Conservation (phyloP, 1,139 yeast species). For the Suhomyces yuchorum region DNA sequence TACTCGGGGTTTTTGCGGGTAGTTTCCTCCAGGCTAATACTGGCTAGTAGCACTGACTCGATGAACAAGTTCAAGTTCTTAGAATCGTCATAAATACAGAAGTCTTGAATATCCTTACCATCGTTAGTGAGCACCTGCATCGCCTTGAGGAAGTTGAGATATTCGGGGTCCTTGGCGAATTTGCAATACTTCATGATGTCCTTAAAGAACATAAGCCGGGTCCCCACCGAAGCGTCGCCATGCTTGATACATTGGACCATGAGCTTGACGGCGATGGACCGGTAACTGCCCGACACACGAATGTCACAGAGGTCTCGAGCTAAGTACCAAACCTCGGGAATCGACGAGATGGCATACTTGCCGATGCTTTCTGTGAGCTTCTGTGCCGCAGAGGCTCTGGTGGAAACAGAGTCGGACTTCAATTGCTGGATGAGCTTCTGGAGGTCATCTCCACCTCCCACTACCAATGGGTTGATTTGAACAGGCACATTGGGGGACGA, state of each 20-base stretch:
- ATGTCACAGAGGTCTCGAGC: slow-evolving; percentile 57
- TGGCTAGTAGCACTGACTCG: slow-evolving; percentile 6
- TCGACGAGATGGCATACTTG: slow-evolving; percentile 55
- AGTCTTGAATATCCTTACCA: slow-evolving; percentile 63
- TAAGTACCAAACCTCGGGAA: slow-evolving; percentile 78
- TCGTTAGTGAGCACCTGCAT: slow-evolving; percentile 55
- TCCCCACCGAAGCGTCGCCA: slow-evolving; percentile 51
- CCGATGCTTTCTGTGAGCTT: slow-evolving; percentile 53
- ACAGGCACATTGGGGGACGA: slow-evolving; percentile 42
- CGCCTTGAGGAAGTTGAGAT: slow-evolving; percentile 56
- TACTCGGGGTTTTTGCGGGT: neutral
- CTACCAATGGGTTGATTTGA: slow-evolving; percentile 57
- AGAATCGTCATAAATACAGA: slow-evolving; percentile 49
- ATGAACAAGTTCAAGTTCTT: slow-evolving; percentile 47
- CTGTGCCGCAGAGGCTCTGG: slow-evolving; percentile 54
- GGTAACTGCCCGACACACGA: slow-evolving; percentile 40
- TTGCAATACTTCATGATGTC: slow-evolving; percentile 56
- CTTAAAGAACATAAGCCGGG: slow-evolving; percentile 58
- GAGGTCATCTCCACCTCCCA: slow-evolving; percentile 62
- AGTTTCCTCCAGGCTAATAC: neutral
- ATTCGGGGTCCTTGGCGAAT: slow-evolving; percentile 48
- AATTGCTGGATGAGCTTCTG: slow-evolving; percentile 46
- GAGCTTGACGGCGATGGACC: slow-evolving; percentile 58
- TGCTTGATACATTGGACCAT: slow-evolving; percentile 57
- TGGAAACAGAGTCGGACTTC: slow-evolving; percentile 39